phyloP scores from a whole-genome alignment of 2,329 filamentous ascomycete species.

The Calonectria ilicicola region DNA sequence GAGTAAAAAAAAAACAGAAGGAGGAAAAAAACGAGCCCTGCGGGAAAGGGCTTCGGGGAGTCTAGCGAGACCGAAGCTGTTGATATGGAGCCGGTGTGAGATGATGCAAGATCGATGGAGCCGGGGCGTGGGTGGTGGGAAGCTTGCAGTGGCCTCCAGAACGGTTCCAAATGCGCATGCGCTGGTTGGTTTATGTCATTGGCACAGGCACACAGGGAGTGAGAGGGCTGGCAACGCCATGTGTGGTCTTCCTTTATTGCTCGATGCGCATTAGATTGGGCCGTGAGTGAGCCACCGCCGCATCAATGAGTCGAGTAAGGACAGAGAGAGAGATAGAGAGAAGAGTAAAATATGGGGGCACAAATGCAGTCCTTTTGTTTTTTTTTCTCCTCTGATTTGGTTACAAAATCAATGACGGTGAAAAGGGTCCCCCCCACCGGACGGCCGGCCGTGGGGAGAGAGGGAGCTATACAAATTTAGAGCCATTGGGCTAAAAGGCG shows the following conservation, averaged over 20 bases:
- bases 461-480: neutral
- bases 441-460: neutral
- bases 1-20: neutral
- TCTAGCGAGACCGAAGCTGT: neutral
- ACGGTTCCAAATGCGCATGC: slow-evolving; percentile 28
- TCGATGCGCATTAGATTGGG: neutral
- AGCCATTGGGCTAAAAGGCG: neutral
- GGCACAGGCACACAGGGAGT: neutral
- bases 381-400: neutral
- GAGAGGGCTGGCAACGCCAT: neutral
- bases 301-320: neutral
- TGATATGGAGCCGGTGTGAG: slow-evolving; percentile 8
- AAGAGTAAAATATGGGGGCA: neutral
- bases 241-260: neutral
- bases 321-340: neutral
- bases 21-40: neutral
- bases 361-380: neutral
- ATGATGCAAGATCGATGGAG: slow-evolving; percentile 8
- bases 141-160: slow-evolving; percentile 16
- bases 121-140: neutral
- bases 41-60: neutral
- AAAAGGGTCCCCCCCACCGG: neutral
- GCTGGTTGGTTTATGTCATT: slow-evolving; percentile 30
- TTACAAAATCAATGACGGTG: neutral
- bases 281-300: neutral